Base-by-base conservation (phyloP, 306 rosid genomes). In the Luffa acutangula region DNA sequence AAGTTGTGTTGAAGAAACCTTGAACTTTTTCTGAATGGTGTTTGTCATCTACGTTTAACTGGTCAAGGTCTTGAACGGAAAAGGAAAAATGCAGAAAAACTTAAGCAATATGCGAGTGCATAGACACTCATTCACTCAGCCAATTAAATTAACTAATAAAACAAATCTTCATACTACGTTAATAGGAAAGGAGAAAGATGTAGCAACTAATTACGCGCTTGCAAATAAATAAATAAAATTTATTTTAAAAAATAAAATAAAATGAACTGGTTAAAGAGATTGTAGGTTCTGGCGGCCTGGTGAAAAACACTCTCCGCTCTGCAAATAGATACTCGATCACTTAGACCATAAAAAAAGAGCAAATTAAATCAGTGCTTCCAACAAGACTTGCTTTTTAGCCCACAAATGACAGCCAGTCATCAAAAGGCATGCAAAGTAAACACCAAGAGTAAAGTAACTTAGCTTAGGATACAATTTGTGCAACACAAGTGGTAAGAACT, bases 1-100 rank as follows among this genome's bases (percentile, higher is more conserved):
- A 83, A 95, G 97, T 87, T 95, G 98, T 76, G 98, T 95, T 56
- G 98, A 95, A 84, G 98, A 90, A 84, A 95, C 98, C 90, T 92
- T 95, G 80, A 73, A 91, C 87, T 88, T 91, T 88, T 92, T 95
- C 87, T 95, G 98, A 84, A 95, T 95, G 80, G 97, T 95, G 82
- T 95, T 95, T 63, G 98, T 95, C 98, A 95, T 91, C 98, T 95
- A 87, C 85, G 81, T 83, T 60, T 33, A 39, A 85, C 86, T 87
- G 78, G 83, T 94, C 86, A 94, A 94, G 95, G 83, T 78, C 60
- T 77, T 81, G 13, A 79, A 41, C 45, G 51, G 62, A 43, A 43
- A 14, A 46, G 51, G 58, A 39, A 56, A 48, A 31, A 0, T 5
- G 31, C 41, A 48, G 41, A 25, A 72, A 72, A 48, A 48, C 2